Percentiles rank a stretch among this genome's conserved stretches.
phyloP scores from a whole-genome alignment of 257 asterid species.

The Osmanthus fragrans region DNA sequence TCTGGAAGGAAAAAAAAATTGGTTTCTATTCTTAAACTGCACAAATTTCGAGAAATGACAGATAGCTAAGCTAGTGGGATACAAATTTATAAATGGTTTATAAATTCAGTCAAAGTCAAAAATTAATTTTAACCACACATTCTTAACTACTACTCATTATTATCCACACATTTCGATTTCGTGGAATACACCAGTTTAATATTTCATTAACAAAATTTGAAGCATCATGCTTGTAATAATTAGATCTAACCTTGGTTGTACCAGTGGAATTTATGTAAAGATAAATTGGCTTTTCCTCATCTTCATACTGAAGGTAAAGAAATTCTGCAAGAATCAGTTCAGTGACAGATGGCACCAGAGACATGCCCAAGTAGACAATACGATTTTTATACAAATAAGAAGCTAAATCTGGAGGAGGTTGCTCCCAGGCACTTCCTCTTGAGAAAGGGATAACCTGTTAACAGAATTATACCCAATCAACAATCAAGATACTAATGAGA shows the following conservation, averaged over 20 bases:
- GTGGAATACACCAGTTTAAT: too few relatives aligned
- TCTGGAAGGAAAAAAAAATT: background rate
- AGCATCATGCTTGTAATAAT: background rate
- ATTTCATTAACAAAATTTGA: slow-evolving; percentile 1
- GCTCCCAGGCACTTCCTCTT: slow-evolving; percentile 86
- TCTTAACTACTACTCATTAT: too few relatives aligned
- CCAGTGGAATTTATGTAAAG: slow-evolving; percentile 93
- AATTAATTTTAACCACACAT: too few relatives aligned
- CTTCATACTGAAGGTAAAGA: slow-evolving; percentile 85
- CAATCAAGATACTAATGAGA: slow-evolving; percentile 15
- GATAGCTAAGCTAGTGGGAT: too few relatives aligned
- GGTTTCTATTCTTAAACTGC: background rate
- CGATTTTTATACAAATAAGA: slow-evolving; percentile 82
- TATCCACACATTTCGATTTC: too few relatives aligned
- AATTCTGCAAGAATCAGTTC: slow-evolving; percentile 88
- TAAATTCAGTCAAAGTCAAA: too few relatives aligned
- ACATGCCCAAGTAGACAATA: slow-evolving; percentile 92
- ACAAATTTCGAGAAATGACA: background rate
- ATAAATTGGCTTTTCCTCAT: slow-evolving; percentile 81
- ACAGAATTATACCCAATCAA: slow-evolving; percentile 13
- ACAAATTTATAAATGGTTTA: too few relatives aligned
- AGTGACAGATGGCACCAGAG: slow-evolving; percentile 92
- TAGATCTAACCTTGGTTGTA: slow-evolving; percentile 76
- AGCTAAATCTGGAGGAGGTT: slow-evolving; percentile 96
- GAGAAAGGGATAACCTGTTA: slow-evolving; percentile 90